These are phyloP conservation scores for Albatrellus ellisii DNA, from an alignment of 768 basidiomycete species.

Conservation along the genomic window DNA sequence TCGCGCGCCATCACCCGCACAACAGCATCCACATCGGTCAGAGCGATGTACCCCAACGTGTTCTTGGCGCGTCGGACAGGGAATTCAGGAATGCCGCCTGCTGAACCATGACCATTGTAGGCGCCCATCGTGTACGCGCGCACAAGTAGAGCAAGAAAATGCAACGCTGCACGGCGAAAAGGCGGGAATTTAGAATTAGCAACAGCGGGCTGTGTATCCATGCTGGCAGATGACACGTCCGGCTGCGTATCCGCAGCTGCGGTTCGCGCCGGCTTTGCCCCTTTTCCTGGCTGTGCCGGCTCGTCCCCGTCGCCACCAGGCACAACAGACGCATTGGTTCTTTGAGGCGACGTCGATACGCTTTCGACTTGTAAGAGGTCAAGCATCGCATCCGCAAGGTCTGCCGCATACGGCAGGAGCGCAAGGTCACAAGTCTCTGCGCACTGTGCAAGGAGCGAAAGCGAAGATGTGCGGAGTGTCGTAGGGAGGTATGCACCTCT, in stretches of 20 bases:
- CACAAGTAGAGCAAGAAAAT: conserved; percentile 64
- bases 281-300: background rate
- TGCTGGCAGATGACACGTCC: conserved; percentile 19
- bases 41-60: conserved; percentile 12
- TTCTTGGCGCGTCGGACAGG: conserved; percentile 5
- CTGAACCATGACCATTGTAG: conserved; percentile 24
- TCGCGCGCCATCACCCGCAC: conserved; percentile 13
- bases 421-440: conserved; percentile 50
- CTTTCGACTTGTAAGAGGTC: conserved; percentile 66
- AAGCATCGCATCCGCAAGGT: conserved; percentile 54
- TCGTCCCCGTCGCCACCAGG: too few species aligned
- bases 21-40: conserved; percentile 9
- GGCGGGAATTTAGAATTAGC: conserved; percentile 58
- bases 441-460: conserved; percentile 65
- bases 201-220: conserved; percentile 47
- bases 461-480: conserved; percentile 52
- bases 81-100: conserved; percentile 3
- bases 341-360: conserved; percentile 18
- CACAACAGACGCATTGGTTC: background rate
- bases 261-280: background rate
- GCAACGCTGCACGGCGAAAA: conserved; percentile 75
- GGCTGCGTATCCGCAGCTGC: conserved; percentile 6
- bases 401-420: conserved; percentile 45
- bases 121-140: conserved; percentile 39
- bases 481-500: conserved; percentile 52